Percentiles rank a stretch among this genome's conserved stretches.
Conservation (phyloP, 306 rosid species). For the Rubus parviflorus region DNA sequence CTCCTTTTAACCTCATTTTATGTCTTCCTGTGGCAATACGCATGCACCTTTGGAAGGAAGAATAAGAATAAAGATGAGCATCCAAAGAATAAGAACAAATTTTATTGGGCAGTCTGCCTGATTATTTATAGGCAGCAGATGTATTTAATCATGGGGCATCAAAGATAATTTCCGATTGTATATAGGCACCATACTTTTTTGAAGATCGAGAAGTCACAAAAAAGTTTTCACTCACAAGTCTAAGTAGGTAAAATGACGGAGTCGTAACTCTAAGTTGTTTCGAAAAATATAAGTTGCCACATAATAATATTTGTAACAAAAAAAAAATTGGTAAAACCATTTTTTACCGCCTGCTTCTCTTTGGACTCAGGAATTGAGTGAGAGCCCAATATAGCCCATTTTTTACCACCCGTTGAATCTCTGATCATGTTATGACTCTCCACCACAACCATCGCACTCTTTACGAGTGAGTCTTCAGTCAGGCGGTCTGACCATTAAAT, state of each 20-base stretch:
- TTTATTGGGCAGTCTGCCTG: not conserved
- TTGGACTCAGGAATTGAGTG: too few species aligned
- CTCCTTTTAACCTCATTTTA: not conserved
- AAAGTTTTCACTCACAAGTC: not conserved
- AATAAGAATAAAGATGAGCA: conserved; percentile 14
- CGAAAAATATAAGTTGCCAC: not conserved
- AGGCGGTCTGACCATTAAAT: not conserved
- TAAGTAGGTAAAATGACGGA: not conserved
- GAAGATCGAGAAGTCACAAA: not conserved
- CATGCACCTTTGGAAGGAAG: conserved; percentile 3
- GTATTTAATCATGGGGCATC: conserved; percentile 1
- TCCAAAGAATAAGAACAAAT: not conserved
- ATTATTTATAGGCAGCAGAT: not conserved
- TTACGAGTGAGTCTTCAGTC: not conserved
- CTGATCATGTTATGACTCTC: not conserved
- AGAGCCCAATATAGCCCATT: not conserved
- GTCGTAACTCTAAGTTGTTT: not conserved
- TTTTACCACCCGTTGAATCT: too few species aligned
- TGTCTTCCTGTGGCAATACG: not conserved
- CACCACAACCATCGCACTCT: not conserved
- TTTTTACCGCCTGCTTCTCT: not conserved
- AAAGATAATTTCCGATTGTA: not conserved
- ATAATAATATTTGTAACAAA: too few species aligned
- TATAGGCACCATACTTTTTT: not conserved
- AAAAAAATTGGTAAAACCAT: not conserved